Conservation (phyloP, 2,329 filamentous ascomycete species). For the Aspergillus terreus region DNA sequence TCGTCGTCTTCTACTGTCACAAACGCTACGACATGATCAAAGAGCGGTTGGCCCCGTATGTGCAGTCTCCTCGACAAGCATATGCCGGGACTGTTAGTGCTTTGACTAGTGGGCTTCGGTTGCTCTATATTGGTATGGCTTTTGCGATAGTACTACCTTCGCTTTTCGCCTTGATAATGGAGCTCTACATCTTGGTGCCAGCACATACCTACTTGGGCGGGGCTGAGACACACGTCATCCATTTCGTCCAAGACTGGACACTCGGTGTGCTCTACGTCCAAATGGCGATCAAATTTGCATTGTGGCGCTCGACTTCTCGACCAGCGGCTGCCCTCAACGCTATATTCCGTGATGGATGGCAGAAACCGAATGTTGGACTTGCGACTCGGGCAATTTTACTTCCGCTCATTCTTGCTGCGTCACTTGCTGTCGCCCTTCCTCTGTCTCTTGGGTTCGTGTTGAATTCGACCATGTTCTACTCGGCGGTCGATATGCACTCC, state of each 20-base stretch:
- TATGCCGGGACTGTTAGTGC: slow-evolving; percentile 16
- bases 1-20: slow-evolving; percentile 53
- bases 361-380: slow-evolving; percentile 72
- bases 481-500: slow-evolving; percentile 29
- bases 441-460: slow-evolving; percentile 54
- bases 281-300: slow-evolving; percentile 66
- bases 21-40: slow-evolving; percentile 20
- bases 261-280: slow-evolving; percentile 88
- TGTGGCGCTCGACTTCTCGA: slow-evolving; percentile 65
- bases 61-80: slow-evolving; percentile 30
- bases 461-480: slow-evolving; percentile 41
- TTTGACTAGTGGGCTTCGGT: slow-evolving; percentile 39
- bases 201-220: slow-evolving; percentile 69
- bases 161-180: slow-evolving; percentile 72
- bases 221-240: slow-evolving; percentile 50
- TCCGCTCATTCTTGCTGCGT: slow-evolving; percentile 63
- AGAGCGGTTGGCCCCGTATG: slow-evolving; percentile 21
- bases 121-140: slow-evolving; percentile 72
- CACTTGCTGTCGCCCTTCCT: slow-evolving; percentile 62
- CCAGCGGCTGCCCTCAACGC: slow-evolving; percentile 70
- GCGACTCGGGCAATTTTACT: slow-evolving; percentile 85
- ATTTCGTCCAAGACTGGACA: slow-evolving; percentile 91
- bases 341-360: slow-evolving; percentile 70
- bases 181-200: slow-evolving; percentile 85
- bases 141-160: slow-evolving; percentile 78